phyloP scores from a whole-genome alignment of 1,284 basidiomycete genomes.

The Cystobasidium slooffiae region DNA sequence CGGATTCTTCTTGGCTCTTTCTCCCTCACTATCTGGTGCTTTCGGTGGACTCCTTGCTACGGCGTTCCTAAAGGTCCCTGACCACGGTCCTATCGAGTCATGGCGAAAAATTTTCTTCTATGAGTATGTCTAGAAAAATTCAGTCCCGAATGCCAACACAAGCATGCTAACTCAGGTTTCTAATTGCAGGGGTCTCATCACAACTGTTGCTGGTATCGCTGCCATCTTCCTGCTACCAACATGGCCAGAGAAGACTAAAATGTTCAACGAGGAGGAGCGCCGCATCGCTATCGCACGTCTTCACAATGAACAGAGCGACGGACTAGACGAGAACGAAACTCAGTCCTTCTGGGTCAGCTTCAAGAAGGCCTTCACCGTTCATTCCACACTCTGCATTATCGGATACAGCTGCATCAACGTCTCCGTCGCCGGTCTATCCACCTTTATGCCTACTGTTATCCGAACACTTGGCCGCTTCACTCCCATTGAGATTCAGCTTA shows the following conservation, averaged over 20 bases:
- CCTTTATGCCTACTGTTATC: constrained; percentile 51
- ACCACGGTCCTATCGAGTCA: constrained; percentile 47
- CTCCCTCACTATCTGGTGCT: constrained; percentile 51
- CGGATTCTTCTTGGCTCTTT: constrained; percentile 51
- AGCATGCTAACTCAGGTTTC: no score
- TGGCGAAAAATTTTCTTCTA: constrained; percentile 55
- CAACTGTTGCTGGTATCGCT: constrained; percentile 54
- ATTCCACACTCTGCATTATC: constrained; percentile 32
- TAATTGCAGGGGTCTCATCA: constrained; percentile 53
- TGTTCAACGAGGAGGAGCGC: constrained; percentile 56
- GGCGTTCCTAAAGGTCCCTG: constrained; percentile 25
- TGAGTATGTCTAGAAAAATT: no score
- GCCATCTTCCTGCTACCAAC: constrained; percentile 56
- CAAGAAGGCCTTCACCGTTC: constrained; percentile 29
- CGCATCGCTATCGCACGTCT: constrained; percentile 46
- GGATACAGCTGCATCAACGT: constrained; percentile 37
- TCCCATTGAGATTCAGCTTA: constrained; percentile 39
- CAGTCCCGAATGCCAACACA: no score
- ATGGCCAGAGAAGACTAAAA: constrained; percentile 54
- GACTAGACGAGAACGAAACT: constrained; percentile 26
- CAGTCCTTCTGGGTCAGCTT: constrained; percentile 26
- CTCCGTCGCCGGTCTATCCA: constrained; percentile 38
- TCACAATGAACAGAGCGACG: constrained; percentile 29
- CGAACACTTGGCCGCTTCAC: constrained; percentile 45
- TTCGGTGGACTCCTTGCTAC: constrained; percentile 30